Evolutionary conservation across 2,329 filamentous ascomycete species (phyloP).

Genomic region (Pleurostoma richardsiae): DNA sequence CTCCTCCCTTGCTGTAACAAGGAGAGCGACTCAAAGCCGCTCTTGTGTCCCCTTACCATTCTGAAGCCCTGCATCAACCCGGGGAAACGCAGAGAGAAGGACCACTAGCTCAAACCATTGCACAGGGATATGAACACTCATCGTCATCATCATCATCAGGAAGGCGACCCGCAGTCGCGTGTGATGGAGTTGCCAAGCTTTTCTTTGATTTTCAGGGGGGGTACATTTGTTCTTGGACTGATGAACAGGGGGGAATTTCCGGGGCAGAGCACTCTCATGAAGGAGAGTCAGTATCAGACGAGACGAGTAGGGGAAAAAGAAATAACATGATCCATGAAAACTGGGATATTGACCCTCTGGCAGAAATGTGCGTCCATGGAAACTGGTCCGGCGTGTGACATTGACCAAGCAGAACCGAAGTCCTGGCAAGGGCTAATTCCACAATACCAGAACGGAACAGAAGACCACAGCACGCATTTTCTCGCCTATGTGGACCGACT

Average conservation of each 20-base stretch:
- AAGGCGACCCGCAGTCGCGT: too few relatives aligned
- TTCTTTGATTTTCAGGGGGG: slow-evolving; percentile 12
- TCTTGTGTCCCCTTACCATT: too few relatives aligned
- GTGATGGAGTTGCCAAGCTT: background rate
- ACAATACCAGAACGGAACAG: slow-evolving; percentile 21
- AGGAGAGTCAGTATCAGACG: slow-evolving; percentile 6
- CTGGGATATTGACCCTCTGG: slow-evolving; percentile 8
- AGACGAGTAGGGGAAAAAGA: slow-evolving; percentile 10
- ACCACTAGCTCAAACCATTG: too few relatives aligned
- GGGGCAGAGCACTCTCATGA: slow-evolving; percentile 7
- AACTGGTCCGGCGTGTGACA: background rate
- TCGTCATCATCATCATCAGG: too few relatives aligned
- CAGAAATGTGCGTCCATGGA: background rate
- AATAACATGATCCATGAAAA: slow-evolving; percentile 11
- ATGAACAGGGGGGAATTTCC: slow-evolving; percentile 11
- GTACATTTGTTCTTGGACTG: slow-evolving; percentile 10
- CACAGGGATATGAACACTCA: too few relatives aligned
- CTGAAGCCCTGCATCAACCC: too few relatives aligned
- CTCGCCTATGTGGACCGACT: slow-evolving; percentile 29
- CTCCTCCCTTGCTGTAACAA: too few relatives aligned
- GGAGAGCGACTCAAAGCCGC: too few relatives aligned
- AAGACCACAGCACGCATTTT: slow-evolving; percentile 32
- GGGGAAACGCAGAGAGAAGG: too few relatives aligned
- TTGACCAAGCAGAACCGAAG: slow-evolving; percentile 5
- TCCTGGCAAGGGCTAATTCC: slow-evolving; percentile 10